Evolutionary conservation across 768 basidiomycete genomes (phyloP).

Genomic region (Psilocybe azurescens): DNA sequence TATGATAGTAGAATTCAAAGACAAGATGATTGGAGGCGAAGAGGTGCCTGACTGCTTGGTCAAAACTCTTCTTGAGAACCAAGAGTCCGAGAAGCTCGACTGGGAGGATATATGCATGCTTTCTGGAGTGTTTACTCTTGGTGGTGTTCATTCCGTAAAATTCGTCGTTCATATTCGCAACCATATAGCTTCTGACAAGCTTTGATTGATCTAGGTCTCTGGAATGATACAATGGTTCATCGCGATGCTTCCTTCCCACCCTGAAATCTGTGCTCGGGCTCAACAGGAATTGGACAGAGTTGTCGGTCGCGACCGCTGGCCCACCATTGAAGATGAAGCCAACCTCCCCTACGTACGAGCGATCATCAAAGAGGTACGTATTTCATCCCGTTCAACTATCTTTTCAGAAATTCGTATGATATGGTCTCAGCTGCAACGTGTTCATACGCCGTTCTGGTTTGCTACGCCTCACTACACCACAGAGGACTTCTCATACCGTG

Average conservation of each 20-base stretch:
- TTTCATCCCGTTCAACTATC: background rate
- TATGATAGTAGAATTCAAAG: slow-evolving; percentile 40
- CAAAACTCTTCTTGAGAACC: slow-evolving; percentile 40
- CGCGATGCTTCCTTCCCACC: slow-evolving; percentile 30
- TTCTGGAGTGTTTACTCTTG: slow-evolving; percentile 45
- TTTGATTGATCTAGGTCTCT: slow-evolving; percentile 27
- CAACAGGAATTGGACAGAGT: slow-evolving; percentile 32
- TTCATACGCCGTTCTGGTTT: slow-evolving; percentile 42
- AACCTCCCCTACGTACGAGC: slow-evolving; percentile 28
- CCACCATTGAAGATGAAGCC: slow-evolving; percentile 21
- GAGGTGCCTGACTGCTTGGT: slow-evolving; percentile 47
- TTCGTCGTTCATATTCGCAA: background rate
- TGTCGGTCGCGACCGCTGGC: slow-evolving; percentile 27
- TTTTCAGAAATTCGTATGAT: background rate
- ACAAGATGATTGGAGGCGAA: slow-evolving; percentile 39
- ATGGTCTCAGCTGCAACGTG: slow-evolving; percentile 37
- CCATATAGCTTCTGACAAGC: background rate
- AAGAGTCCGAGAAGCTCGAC: slow-evolving; percentile 41
- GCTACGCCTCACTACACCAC: slow-evolving; percentile 41
- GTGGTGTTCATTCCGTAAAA: slow-evolving; percentile 46
- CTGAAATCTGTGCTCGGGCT: slow-evolving; percentile 22
- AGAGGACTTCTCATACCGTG: slow-evolving; percentile 44
- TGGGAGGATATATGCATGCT: slow-evolving; percentile 44
- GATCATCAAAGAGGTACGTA: slow-evolving; percentile 26
- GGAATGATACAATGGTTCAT: slow-evolving; percentile 40